A percentile compares a stretch with the other conserved stretches of the same genome.
Conservation (phyloP, 2,329 filamentous ascomycete genomes). For the Xylariaceae sp. region DNA sequence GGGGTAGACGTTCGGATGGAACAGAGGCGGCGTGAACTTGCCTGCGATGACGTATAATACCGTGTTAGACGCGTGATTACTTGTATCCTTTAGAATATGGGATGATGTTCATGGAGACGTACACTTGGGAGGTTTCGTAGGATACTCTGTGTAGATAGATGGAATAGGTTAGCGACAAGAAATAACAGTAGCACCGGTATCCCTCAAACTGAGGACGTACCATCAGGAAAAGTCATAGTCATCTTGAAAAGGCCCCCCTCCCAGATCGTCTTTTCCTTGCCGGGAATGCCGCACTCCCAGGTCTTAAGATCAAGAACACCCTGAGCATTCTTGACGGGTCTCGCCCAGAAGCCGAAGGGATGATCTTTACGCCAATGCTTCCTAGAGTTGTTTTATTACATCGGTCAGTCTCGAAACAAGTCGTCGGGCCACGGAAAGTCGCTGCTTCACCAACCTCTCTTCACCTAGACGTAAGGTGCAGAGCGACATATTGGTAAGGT, state of each 20-base stretch:
- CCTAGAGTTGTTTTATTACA: constrained; percentile 40
- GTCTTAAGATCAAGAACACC: constrained; percentile 86
- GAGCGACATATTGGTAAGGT: constrained; percentile 62
- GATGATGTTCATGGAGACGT: constrained; percentile 36
- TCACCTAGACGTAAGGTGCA: constrained; percentile 84
- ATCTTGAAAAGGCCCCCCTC: constrained; percentile 97
- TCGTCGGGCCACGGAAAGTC: neutral
- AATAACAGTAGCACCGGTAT: neutral
- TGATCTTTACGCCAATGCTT: constrained; percentile 98
- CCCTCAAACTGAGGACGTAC: constrained; percentile 46
- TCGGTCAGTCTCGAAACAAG: constrained; percentile 10
- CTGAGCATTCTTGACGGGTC: constrained; percentile 71
- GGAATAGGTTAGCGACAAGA: constrained; percentile 12
- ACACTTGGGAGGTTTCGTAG: constrained; percentile 98
- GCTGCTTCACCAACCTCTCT: constrained; percentile 60
- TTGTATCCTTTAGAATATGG: neutral
- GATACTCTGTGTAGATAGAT: constrained; percentile 64
- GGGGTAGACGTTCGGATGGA: constrained; percentile 98
- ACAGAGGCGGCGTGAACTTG: constrained; percentile 93
- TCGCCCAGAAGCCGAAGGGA: constrained; percentile 95
- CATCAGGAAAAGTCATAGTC: constrained; percentile 86
- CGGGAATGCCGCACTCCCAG: constrained; percentile 95
- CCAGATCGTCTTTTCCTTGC: constrained; percentile 96
- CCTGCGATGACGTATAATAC: constrained; percentile 45
- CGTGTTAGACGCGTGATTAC: constrained; percentile 7